Percentiles rank a stretch among this genome's conserved stretches.
Conservation (phyloP, 1,139 yeast species). For the Pichia sp. region DNA sequence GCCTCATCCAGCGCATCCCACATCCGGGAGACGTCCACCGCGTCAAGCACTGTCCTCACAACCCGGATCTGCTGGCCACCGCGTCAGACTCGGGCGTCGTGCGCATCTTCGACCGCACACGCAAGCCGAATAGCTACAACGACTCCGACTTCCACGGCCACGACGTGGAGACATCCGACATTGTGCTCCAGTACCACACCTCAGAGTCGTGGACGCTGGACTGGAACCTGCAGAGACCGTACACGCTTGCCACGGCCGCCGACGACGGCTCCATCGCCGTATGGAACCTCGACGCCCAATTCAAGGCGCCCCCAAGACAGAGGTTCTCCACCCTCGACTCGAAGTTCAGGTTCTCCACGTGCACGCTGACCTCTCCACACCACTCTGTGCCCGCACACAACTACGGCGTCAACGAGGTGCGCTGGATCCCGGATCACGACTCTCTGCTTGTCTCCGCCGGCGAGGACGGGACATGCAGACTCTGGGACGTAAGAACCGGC, state of each 20-base stretch:
- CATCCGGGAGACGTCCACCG: slow-evolving; percentile 51
- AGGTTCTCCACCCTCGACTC: slow-evolving; percentile 11
- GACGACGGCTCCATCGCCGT: slow-evolving; percentile 34
- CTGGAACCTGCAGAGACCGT: slow-evolving; percentile 31
- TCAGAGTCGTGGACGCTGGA: slow-evolving; percentile 34
- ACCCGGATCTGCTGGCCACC: slow-evolving; percentile 68
- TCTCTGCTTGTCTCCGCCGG: slow-evolving; percentile 55
- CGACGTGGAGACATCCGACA: slow-evolving; percentile 26
- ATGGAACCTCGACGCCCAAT: slow-evolving; percentile 31
- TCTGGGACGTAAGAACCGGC: slow-evolving; percentile 49
- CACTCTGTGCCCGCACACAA: slow-evolving; percentile 26
- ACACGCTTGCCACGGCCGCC: slow-evolving; percentile 30
- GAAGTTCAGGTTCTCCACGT: slow-evolving; percentile 18
- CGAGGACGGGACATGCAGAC: slow-evolving; percentile 46
- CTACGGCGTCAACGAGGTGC: slow-evolving; percentile 56
- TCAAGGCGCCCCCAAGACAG: slow-evolving; percentile 20
- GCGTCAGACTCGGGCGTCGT: slow-evolving; percentile 36
- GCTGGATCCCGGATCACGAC: slow-evolving; percentile 59
- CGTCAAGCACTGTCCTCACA: slow-evolving; percentile 80
- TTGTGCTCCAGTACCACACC: slow-evolving; percentile 28
- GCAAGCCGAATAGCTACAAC: slow-evolving; percentile 37
- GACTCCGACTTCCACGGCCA: slow-evolving; percentile 19
- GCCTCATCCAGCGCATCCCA: slow-evolving; percentile 31
- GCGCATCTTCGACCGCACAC: slow-evolving; percentile 48
- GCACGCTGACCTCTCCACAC: slow-evolving; percentile 20